phyloP scores from a whole-genome alignment of 305 asterid genomes.

The Petunia hybrid region DNA sequence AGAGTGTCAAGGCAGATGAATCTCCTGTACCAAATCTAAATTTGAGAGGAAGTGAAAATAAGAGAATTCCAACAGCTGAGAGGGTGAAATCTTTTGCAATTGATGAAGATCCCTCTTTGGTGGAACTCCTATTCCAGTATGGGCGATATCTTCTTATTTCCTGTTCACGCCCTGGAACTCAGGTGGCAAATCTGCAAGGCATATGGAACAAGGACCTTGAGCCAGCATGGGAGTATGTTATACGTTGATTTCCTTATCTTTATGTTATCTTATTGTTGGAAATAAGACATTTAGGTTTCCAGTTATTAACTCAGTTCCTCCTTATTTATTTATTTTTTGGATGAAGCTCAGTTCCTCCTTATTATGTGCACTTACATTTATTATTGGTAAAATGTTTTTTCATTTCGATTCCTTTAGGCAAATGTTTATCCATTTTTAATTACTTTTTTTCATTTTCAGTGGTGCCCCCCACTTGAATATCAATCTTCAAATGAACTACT shows the following conservation, averaged over 20 bases:
- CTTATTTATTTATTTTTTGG: neutral
- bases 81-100: conserved; percentile 64
- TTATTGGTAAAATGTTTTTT: no score
- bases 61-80: conserved; percentile 53
- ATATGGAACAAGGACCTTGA: conserved; percentile 69
- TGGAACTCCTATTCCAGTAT: conserved; percentile 79
- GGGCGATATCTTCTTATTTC: conserved; percentile 80
- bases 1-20: conserved; percentile 30
- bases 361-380: no score
- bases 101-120: conserved; percentile 75
- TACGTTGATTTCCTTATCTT: no score
- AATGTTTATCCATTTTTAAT: no score
- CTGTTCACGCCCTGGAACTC: conserved; percentile 84
- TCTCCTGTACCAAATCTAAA: no score
- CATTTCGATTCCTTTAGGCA: no score
- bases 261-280: no score
- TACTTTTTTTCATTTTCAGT: conserved; percentile 42
- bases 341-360: neutral
- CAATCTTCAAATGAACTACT: conserved; percentile 90
- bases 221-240: conserved; percentile 86
- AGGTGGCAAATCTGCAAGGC: conserved; percentile 83
- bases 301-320: no score
- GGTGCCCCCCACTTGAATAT: conserved; percentile 86
- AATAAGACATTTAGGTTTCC: no score
- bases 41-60: neutral